Conservation (phyloP, 306 rosid genomes). For the Amphicarpaea edgeworthii region DNA sequence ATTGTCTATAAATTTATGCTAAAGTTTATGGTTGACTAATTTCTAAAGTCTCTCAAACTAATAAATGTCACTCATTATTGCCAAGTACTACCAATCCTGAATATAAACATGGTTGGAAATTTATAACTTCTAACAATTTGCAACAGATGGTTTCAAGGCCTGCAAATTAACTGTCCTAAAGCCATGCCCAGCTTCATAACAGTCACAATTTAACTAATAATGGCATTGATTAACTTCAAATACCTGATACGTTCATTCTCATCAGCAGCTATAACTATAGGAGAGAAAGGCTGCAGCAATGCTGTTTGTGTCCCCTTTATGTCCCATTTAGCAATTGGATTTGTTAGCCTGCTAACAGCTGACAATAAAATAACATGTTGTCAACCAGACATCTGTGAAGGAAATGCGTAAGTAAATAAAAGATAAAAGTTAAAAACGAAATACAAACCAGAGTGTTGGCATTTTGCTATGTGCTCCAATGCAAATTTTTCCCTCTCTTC, state of each 20-base stretch:
- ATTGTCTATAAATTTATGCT: slow-evolving; percentile 10
- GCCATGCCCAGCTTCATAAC: slow-evolving; percentile 26
- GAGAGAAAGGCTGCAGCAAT: slow-evolving; percentile 94
- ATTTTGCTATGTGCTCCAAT: slow-evolving; percentile 88
- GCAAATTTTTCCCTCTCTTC: slow-evolving; percentile 93
- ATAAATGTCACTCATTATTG: background rate
- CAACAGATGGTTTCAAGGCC: background rate
- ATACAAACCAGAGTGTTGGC: slow-evolving; percentile 88
- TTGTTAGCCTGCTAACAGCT: slow-evolving; percentile 87
- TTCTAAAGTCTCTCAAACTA: background rate
- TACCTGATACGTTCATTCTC: slow-evolving; percentile 97
- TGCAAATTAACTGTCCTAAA: slow-evolving; percentile 11
- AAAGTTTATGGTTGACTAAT: background rate
- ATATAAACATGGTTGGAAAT: slow-evolving; percentile 12
- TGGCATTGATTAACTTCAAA: slow-evolving; percentile 9
- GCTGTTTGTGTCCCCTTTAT: slow-evolving; percentile 78
- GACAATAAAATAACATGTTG: slow-evolving; percentile 45
- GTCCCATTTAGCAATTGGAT: slow-evolving; percentile 93
- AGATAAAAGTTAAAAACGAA: background rate
- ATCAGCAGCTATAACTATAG: slow-evolving; percentile 90
- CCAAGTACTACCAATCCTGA: slow-evolving; percentile 1
- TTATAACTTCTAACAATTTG: slow-evolving; percentile 1
- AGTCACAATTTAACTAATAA: slow-evolving; percentile 29
- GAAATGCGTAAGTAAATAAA: slow-evolving; percentile 7
- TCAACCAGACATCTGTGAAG: slow-evolving; percentile 17